Base-by-base conservation (phyloP, 1,139 yeast species). In the Suhomyces coccinellae region DNA sequence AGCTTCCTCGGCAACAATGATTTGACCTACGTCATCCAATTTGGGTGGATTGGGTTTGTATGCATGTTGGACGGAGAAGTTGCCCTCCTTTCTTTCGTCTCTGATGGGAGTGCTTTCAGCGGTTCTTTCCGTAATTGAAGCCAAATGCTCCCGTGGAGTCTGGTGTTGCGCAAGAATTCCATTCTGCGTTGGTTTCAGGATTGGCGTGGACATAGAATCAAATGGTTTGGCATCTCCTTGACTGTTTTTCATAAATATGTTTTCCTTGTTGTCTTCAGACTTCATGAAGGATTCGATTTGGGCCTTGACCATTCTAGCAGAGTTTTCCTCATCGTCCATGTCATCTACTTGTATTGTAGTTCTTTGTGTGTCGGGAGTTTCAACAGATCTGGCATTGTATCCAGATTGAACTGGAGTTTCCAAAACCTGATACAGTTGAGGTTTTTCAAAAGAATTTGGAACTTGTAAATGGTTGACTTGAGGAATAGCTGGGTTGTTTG, bases 311-410 rank as follows among this genome's bases (percentile, higher is more conserved):
- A 68, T 71, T 42, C 68, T 60, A 27, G 63, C 70, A 28, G 34
- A 31, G 38, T 48, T 43, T 16, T 48, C 52, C 13, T 59, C 63
- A 27, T 68, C 68, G 36, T 63, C 69, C 48, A 59, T 65, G 27
- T 69, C 77, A 39, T 70, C 75, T 16, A 71, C 75, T 54, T 73
- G 77, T 9, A 73, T 61, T 1, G 78, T 73, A 0, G 79, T 74
- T 35, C 73, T 53, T 52, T 74, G 79, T 16, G 79, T 74, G 49
- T 75, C 79, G 1, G 79, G 79, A 1, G 79, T 74, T 42, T 72
- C 77, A 13, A 58, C 57, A 4, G 55, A 47, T 13, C 44, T 27
- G 20, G 44, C 52, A 28, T 54, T 48, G 31, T 55, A 55, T 13
- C 51, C 46, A 6, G 67, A 58, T 48, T 73, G 75, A 4, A 71